phyloP scores from a whole-genome alignment of 192 early-diverging fungal genomes.

The Entomortierella chlamydospora region DNA sequence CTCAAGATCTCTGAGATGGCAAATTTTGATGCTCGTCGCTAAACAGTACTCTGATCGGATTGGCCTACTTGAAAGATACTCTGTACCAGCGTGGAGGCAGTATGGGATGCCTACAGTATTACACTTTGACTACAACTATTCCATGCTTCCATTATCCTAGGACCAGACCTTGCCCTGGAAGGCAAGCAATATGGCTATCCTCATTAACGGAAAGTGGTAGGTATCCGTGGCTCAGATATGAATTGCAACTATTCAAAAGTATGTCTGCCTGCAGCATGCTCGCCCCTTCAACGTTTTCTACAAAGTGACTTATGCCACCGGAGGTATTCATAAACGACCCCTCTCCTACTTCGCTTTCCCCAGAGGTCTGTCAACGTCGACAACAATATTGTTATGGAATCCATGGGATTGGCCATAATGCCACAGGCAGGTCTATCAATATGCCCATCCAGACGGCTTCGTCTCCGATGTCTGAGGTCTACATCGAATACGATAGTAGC shows the following conservation, averaged over 20 bases:
- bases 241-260: not conserved
- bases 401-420: slow-evolving; percentile 19
- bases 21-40: slow-evolving; percentile 34
- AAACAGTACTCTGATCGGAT: slow-evolving; percentile 1
- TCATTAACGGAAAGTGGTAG: slow-evolving; percentile 51
- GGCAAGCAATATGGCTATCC: slow-evolving; percentile 41
- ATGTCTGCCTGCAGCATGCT: slow-evolving; percentile 52
- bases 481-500: no score
- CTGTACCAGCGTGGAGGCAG: slow-evolving; percentile 30
- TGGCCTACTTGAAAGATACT: slow-evolving; percentile 31
- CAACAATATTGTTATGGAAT: slow-evolving; percentile 13
- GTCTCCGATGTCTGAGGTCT: slow-evolving; percentile 38
- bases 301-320: slow-evolving; percentile 50
- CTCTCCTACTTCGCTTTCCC: slow-evolving; percentile 51
- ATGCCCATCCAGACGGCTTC: slow-evolving; percentile 11
- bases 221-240: not conserved
- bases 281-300: slow-evolving; percentile 37
- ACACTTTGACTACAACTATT: slow-evolving; percentile 30
- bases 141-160: slow-evolving; percentile 46
- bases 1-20: not conserved
- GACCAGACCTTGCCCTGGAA: slow-evolving; percentile 49
- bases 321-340: slow-evolving; percentile 37
- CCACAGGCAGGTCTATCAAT: not conserved
- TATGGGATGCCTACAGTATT: slow-evolving; percentile 19
- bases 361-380: slow-evolving; percentile 43